Percentiles rank a stretch among this genome's conserved stretches.
Evolutionary conservation across 768 basidiomycete species (phyloP).

Genomic region (Amanita subjunquillea): DNA sequence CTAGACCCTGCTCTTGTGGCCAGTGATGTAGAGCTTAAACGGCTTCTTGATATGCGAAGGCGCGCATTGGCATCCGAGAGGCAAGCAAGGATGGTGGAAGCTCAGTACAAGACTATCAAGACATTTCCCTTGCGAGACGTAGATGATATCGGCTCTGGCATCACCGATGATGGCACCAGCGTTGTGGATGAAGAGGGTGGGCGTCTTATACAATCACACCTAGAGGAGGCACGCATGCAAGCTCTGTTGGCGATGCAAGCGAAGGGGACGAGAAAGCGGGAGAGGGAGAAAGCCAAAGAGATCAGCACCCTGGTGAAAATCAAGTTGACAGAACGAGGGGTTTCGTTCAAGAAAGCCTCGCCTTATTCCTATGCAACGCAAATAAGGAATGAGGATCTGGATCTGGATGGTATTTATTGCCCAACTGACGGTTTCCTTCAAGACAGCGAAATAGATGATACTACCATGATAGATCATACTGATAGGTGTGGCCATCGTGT

Average conservation of each 20-base stretch:
- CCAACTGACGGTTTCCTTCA: not conserved
- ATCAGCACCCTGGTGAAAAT: slow-evolving; percentile 3
- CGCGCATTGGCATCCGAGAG: slow-evolving; percentile 3
- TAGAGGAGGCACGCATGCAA: slow-evolving; percentile 5
- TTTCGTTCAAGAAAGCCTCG: not conserved
- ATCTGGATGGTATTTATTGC: not conserved
- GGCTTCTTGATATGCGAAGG: slow-evolving; percentile 2
- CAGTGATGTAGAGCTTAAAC: not conserved
- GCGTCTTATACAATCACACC: not conserved
- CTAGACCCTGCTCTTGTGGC: slow-evolving; percentile 2
- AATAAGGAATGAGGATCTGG: not conserved
- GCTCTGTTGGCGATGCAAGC: slow-evolving; percentile 3
- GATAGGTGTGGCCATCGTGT: not conserved
- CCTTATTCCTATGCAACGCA: not conserved
- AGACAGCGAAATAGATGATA: not conserved
- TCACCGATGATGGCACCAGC: not conserved
- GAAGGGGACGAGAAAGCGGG: slow-evolving; percentile 1
- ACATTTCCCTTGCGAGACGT: not conserved
- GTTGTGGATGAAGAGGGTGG: not conserved
- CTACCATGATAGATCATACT: not conserved
- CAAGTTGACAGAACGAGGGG: slow-evolving; percentile 1
- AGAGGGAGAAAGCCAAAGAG: slow-evolving; percentile 2
- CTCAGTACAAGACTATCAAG: slow-evolving; percentile 4
- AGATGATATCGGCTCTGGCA: not conserved
- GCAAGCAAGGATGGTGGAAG: slow-evolving; percentile 4